phyloP scores from a whole-genome alignment of 345 rosid genomes.

The Zanthoxylum bungeanum region DNA sequence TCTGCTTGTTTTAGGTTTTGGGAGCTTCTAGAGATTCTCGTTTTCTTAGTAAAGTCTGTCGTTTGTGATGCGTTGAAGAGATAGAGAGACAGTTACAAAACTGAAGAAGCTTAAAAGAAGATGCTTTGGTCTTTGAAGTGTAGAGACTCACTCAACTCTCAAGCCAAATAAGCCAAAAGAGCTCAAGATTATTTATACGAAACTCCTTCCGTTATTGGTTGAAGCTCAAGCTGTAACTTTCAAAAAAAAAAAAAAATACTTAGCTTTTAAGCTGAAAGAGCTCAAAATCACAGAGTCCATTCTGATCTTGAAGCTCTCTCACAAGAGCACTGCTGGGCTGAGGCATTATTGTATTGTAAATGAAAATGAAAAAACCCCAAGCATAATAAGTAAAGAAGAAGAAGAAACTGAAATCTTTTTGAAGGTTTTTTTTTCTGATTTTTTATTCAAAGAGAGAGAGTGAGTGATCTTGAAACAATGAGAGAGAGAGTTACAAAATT shows the following conservation, averaged over 20 bases:
- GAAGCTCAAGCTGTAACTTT: slow-evolving; percentile 9
- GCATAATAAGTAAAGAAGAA: slow-evolving; percentile 23
- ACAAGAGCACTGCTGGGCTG: slow-evolving; percentile 25
- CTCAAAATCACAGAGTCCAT: slow-evolving; percentile 3
- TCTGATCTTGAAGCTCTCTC: slow-evolving; percentile 34
- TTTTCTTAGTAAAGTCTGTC: slow-evolving; percentile 43
- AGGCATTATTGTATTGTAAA: slow-evolving; percentile 23
- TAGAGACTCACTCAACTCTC: not conserved
- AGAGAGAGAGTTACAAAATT: slow-evolving; percentile 18
- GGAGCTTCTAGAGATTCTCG: slow-evolving; percentile 19
- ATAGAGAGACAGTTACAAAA: slow-evolving; percentile 4
- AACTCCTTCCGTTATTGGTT: slow-evolving; percentile 7
- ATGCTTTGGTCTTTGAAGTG: slow-evolving; percentile 1
- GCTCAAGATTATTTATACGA: not conserved
- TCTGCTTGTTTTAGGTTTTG: slow-evolving; percentile 20
- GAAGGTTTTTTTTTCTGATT: not conserved
- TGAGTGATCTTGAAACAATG: slow-evolving; percentile 36
- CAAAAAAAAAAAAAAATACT: too few species aligned
- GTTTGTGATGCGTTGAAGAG: slow-evolving; percentile 14
- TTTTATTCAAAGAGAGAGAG: not conserved
- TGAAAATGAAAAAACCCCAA: slow-evolving; percentile 30
- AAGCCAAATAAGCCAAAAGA: slow-evolving; percentile 21
- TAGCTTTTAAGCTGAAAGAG: not conserved
- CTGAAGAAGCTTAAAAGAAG: slow-evolving; percentile 1
- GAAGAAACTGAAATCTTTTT: too few species aligned